Evolutionary conservation across 2,329 filamentous ascomycete genomes (phyloP), one percentile per base, ranked within the genome.

Genomic region (Stenocarpella maydis): DNA sequence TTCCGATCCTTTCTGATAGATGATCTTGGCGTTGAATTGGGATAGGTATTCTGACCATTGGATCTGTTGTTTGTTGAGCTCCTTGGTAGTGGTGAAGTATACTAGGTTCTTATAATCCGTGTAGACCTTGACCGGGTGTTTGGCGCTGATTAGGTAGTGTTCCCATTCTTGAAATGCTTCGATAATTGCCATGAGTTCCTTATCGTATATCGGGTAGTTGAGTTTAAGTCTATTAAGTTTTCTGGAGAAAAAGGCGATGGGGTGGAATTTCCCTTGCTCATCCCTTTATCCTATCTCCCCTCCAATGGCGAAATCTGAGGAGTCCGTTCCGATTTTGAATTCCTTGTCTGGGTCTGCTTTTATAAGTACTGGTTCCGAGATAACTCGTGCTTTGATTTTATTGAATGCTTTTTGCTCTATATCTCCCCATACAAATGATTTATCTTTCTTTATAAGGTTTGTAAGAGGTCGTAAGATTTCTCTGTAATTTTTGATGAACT

Each of bases 401-500:
- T 60, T 60, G 28, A 43, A 43, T 3, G 14, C 19, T 10, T 43
- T 10, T 41, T 43, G 19, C 26, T 15, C 28, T 4, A 28, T 24
- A 7, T 65, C 7, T 26, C 1, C 37, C n/a, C 53, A 65, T 34
- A 6, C 14, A 39, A 41, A 65, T 24, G 17, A 14, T 2, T 43
- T 41, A 4, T 4, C 26, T 19, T 60, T 43, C 19, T 60, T 60
- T 4, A n/a, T 60, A 60, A 60, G 6, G 21, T 60, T 39, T 28
- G 17, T 60, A 17, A 60, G 21, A 8, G 4, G 21, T 17, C 10
- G 45, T 37, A n/a, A 10, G 34, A 53, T 4, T 45, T 15, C 12
- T 41, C 17, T 45, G 34, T 65, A 65, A 2, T 45, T 54, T 26
- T 41, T 65, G 54, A 53, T 65, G 54, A 53, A 34, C 9, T 34